Conservation (phyloP, 345 rosid genomes). For the Gossypium raimondii region DNA sequence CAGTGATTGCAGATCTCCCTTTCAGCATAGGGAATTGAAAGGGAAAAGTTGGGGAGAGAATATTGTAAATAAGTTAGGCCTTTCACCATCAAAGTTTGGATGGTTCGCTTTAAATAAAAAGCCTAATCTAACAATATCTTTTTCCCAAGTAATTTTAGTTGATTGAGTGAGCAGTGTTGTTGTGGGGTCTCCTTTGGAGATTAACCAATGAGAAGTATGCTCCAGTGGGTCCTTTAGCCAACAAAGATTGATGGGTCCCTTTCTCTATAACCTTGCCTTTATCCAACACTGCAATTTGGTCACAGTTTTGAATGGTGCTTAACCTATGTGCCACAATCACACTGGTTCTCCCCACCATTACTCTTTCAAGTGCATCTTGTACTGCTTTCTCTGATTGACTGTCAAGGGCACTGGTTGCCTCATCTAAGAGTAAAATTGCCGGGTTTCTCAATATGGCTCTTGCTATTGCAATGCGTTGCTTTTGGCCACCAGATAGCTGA, state of each 20-base stretch:
- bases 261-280: slow-evolving; percentile 56
- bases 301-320: slow-evolving; percentile 58
- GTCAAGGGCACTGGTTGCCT: slow-evolving; percentile 74
- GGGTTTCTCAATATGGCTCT: slow-evolving; percentile 59
- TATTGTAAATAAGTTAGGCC: slow-evolving; percentile 6
- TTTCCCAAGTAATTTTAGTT: neutral
- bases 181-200: slow-evolving; percentile 35
- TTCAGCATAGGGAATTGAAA: neutral
- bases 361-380: slow-evolving; percentile 55
- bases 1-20: neutral
- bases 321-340: slow-evolving; percentile 69
- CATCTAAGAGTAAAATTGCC: slow-evolving; percentile 46
- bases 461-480: slow-evolving; percentile 67
- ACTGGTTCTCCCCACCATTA: slow-evolving; percentile 69
- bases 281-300: slow-evolving; percentile 50
- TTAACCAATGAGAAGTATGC: slow-evolving; percentile 59
- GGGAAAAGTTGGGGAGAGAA: neutral
- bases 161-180: neutral
- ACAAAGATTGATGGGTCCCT: slow-evolving; percentile 60
- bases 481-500: slow-evolving; percentile 71
- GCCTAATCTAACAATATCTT: neutral
- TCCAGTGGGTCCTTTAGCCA: slow-evolving; percentile 46
- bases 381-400: slow-evolving; percentile 59
- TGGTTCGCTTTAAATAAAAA: slow-evolving; percentile 3
- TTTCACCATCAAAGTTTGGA: slow-evolving; percentile 11